Percentiles rank a stretch among this genome's conserved stretches.
These are phyloP conservation scores for Periconia sp. DNA, from an alignment of 2,329 filamentous ascomycete genomes.

Conservation along the genomic window DNA sequence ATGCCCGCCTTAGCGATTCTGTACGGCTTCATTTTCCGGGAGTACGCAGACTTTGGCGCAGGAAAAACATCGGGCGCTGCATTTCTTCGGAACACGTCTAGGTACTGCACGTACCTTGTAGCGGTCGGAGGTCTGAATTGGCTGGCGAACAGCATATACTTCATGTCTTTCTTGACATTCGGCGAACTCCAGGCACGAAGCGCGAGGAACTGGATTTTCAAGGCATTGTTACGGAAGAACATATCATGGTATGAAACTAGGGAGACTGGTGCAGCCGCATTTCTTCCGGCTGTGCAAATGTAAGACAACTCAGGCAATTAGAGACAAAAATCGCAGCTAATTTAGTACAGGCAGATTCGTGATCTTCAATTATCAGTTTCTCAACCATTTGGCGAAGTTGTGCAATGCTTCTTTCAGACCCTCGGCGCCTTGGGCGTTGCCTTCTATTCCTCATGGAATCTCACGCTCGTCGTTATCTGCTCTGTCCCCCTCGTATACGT, in stretches of 20 bases:
- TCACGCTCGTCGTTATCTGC: conserved; percentile 79
- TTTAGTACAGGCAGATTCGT: conserved; percentile 70
- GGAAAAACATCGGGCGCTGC: conserved; percentile 57
- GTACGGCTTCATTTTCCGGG: conserved; percentile 76
- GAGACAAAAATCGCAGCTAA: no score
- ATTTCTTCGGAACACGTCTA: conserved; percentile 63
- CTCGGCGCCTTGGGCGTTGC: conserved; percentile 72
- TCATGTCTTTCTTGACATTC: conserved; percentile 75
- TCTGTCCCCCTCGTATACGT: conserved; percentile 72
- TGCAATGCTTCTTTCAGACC: conserved; percentile 69
- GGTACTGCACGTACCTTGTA: conserved; percentile 67
- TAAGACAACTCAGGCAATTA: conserved; percentile 53
- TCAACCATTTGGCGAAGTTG: conserved; percentile 74
- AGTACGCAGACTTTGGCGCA: conserved; percentile 70
- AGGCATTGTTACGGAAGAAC: conserved; percentile 71
- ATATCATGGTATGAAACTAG: conserved; percentile 83
- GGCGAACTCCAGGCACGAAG: conserved; percentile 79
- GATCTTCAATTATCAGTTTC: conserved; percentile 84
- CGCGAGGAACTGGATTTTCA: conserved; percentile 70
- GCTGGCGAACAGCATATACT: conserved; percentile 70
- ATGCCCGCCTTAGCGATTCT: conserved; percentile 72
- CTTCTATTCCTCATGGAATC: conserved; percentile 80
- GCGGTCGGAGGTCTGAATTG: conserved; percentile 70
- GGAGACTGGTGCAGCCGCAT: conserved; percentile 72
- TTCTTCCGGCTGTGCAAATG: conserved; percentile 76